Evolutionary conservation across 192 early-diverging fungal species (phyloP).

Genomic region (Rhizoclosmatium globosum): DNA sequence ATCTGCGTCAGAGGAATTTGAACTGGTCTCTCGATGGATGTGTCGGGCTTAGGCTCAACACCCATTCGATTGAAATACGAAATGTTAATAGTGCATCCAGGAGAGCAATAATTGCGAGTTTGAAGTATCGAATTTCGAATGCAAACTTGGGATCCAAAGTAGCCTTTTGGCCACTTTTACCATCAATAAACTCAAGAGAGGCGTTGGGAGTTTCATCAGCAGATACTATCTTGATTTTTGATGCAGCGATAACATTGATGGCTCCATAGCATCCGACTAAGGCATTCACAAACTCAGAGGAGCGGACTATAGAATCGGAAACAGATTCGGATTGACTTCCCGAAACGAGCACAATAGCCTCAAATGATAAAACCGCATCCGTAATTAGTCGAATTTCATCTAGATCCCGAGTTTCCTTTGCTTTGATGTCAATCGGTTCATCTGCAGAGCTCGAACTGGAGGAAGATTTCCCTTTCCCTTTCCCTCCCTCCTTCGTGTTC

Average conservation of each 20-base stretch:
- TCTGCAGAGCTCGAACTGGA: not conserved
- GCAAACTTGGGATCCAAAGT: constrained; percentile 25
- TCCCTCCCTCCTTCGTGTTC: constrained; percentile 35
- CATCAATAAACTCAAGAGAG: constrained; percentile 39
- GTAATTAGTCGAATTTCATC: constrained; percentile 33
- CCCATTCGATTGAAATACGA: constrained; percentile 52
- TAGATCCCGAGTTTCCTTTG: not conserved
- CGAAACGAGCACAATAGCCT: constrained; percentile 30
- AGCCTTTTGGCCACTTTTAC: constrained; percentile 20
- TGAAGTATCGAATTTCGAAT: constrained; percentile 46
- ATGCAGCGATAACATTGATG: constrained; percentile 37
- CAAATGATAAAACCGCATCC: constrained; percentile 36
- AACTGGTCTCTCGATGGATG: not conserved
- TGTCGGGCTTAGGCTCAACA: constrained; percentile 14
- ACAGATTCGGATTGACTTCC: constrained; percentile 14
- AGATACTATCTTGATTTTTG: constrained; percentile 27
- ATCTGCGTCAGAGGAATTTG: not conserved
- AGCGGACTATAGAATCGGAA: constrained; percentile 25
- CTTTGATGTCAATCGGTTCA: not conserved
- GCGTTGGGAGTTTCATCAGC: constrained; percentile 41
- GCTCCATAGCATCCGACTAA: constrained; percentile 45
- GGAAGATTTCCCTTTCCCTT: constrained; percentile 44
- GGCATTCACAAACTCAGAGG: constrained; percentile 28
- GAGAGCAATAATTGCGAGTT: constrained; percentile 58
- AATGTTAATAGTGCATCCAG: constrained; percentile 60